Percentiles rank a stretch among this genome's conserved stretches.
Conservation (phyloP, 768 basidiomycete genomes). For the Cystoderma amianthinum region DNA sequence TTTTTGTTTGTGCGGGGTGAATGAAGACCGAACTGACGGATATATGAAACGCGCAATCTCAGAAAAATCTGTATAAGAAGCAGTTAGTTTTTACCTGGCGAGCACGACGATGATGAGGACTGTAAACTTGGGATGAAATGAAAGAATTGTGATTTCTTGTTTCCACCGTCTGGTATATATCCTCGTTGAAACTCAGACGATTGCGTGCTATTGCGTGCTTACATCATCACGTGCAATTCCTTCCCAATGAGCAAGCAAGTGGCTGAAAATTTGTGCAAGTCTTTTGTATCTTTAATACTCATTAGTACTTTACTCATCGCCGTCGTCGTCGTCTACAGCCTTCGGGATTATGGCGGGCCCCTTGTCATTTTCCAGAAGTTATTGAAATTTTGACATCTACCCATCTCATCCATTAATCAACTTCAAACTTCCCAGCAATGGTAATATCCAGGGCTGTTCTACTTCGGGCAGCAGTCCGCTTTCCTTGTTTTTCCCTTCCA, state of each 20-base stretch:
- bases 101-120: neutral
- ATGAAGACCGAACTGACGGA: neutral
- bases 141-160: neutral
- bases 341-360: neutral
- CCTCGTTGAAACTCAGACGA: slow-evolving; percentile 30
- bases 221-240: slow-evolving; percentile 11
- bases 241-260: neutral
- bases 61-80: no score
- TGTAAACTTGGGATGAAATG: neutral
- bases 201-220: slow-evolving; percentile 36
- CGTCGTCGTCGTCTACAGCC: neutral
- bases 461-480: no score
- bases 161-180: slow-evolving; percentile 15
- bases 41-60: neutral
- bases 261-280: no score
- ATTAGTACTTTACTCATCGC: neutral
- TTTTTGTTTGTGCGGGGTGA: neutral
- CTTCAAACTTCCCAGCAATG: no score
- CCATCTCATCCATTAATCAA: neutral
- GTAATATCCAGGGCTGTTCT: no score
- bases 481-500: no score
- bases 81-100: no score
- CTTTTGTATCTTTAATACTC: no score
- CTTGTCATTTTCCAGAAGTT: neutral
- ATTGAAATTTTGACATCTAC: neutral